Base-by-base conservation (phyloP, 164 flowering plant genomes). In the Protea cynaroides region DNA sequence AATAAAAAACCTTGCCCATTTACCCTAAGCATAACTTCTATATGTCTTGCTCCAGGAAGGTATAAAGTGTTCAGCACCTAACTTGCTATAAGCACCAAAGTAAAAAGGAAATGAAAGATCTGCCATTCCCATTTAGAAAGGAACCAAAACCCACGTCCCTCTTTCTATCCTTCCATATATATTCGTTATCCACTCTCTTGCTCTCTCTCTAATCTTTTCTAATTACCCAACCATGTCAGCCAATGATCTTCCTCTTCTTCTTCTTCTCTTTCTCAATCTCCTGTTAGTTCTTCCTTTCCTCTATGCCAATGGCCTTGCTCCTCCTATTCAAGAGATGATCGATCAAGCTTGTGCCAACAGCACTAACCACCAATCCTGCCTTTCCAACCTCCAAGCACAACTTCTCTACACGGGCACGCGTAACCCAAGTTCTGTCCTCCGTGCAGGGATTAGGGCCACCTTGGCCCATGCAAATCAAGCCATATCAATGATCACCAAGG, bases 401-500 rank as follows among this genome's bases (percentile, higher is more conserved):
- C 64, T 83, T 19, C 59, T 65, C 38, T 61, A 49, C 56, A 34
- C 37, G 7, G 66, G 54, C 25, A 49, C 57, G 18, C 38, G 17
- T 34, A 57, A 22, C 51, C 73, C 74, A 0, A 54, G 19, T 25
- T 77, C 86, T 4, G 37, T 86, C 66, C 59, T 86, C 1, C 58
- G n/a, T 13, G 88, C 91, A 0, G 87, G 85, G 4, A 68, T 84
- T 0, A 65, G 59, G 18, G 61, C 65, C 38, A 62, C 86, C 5
- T 74, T 84, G 25, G 50, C 76, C 37, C 81, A 80, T 69, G 83
- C 85, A 11, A 67, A 64, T 50, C 68, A 4, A 7, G 88, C 87
- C 44, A 71, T 81, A 0, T 61, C 71, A 21, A 58, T 40, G 65
- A 56, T 86, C 21, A 60, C 85, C 8, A 78, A 65, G 43, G 76